Evolutionary conservation across 306 rosid species (phyloP).

Genomic region (Trifolium repens): DNA sequence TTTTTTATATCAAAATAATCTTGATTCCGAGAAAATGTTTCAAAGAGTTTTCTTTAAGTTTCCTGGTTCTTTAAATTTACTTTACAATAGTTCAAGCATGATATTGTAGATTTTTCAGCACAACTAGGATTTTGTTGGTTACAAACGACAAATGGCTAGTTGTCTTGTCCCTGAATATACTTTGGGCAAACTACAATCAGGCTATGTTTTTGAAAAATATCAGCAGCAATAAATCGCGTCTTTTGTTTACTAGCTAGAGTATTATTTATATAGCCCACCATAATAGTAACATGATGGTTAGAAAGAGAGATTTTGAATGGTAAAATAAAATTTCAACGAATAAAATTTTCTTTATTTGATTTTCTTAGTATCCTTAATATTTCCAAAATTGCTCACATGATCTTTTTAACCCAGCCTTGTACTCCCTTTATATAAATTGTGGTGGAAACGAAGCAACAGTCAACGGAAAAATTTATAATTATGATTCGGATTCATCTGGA

Average conservation of each 20-base stretch:
- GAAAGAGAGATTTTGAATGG: neutral
- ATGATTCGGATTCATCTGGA: neutral
- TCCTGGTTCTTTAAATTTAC: neutral
- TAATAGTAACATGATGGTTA: neutral
- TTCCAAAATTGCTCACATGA: neutral
- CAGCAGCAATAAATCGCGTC: neutral
- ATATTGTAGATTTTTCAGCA: neutral
- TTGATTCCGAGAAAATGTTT: neutral
- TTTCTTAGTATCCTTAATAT: neutral
- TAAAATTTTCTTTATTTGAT: neutral
- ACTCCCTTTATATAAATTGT: conserved; percentile 46
- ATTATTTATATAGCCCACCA: neutral
- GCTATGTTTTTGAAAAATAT: neutral
- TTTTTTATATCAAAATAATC: neutral
- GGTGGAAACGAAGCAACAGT: neutral
- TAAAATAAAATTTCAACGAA: neutral
- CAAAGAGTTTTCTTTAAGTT: neutral
- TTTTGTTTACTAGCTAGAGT: neutral
- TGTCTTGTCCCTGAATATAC: conserved; percentile 1
- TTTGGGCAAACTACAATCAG: neutral
- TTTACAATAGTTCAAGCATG: neutral
- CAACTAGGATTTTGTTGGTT: neutral
- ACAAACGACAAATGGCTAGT: neutral
- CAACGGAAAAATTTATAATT: neutral
- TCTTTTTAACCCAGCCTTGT: conserved; percentile 3